Base-by-base conservation (phyloP, 2,329 filamentous ascomycete genomes). In the Mycosphaerella arachidis region DNA sequence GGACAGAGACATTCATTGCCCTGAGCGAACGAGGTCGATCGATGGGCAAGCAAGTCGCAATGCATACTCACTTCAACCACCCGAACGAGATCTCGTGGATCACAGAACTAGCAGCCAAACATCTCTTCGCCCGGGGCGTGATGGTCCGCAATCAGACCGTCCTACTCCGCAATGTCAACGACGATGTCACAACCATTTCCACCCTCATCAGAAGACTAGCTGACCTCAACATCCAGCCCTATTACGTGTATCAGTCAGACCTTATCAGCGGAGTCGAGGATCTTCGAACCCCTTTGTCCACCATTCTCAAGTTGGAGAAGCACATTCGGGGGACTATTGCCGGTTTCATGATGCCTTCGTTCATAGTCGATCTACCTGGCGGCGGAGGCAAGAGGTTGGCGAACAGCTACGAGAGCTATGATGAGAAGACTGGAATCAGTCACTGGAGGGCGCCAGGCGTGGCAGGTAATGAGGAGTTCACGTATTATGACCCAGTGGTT, bases 51-150 rank as follows among this genome's bases (percentile, higher is more conserved):
- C 77, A 82, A 54, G 79, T 87, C 64, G 84, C 84, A 4, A 73
- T 86, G 56, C 85, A 88, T 68, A 88, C 85, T 0, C 86, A 88
- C 66, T 85, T 87, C 72, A 87, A 87, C 65, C 83, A 86, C 63
- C 80, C 84, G 0, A 78, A 78, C 40, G 85, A 87, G 69, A 81
- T 87, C 57, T 84, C 83, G 4, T 87, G 84, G 84, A 74, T 86
- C 29, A 84, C 82, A 0, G 72, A 77, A 63, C 69, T 73, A 51
- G 85, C 84, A 1, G 77, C 80, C 30, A 79, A 78, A 57, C 77
- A 74, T 63, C 72, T 87, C 8, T 78, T 79, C 62, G 74, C 79
- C 59, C 76, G 78, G 5, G 80, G 80, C 2, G 77, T 87, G 6
- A 81, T 76, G 12, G 81, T 87, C 9, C 77, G 84, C 30, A 87